Percentiles rank a stretch among this genome's conserved stretches.
Evolutionary conservation across 805 yeast species (phyloP).

Genomic region (Starmerella tilneyi): DNA sequence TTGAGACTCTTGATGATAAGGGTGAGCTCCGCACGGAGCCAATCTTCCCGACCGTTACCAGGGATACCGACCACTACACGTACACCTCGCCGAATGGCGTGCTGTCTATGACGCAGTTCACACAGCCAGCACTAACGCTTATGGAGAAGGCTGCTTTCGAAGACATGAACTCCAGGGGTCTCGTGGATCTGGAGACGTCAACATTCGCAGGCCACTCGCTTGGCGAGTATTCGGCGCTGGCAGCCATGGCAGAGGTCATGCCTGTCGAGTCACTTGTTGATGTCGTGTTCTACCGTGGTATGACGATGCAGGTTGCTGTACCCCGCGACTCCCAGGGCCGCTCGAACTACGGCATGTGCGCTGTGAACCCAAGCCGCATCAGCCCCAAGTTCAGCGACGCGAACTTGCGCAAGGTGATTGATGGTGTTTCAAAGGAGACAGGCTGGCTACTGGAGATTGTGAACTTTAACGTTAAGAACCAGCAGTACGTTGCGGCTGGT

Average conservation of each 20-base stretch:
- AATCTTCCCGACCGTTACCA: constrained; percentile 86
- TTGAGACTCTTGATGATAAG: constrained; percentile 80
- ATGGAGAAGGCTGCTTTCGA: constrained; percentile 99
- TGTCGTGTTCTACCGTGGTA: constrained; percentile 98
- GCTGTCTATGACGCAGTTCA: constrained; percentile 94
- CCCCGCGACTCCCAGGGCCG: constrained; percentile 93
- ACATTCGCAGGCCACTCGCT: constrained; percentile 98
- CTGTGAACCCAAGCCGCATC: constrained; percentile 93
- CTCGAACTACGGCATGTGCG: constrained; percentile 98
- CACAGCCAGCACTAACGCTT: constrained; percentile 97
- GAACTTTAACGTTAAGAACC: constrained; percentile 94
- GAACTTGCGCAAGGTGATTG: constrained; percentile 89
- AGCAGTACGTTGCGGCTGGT: constrained; percentile 98
- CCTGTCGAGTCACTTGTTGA: constrained; percentile 95
- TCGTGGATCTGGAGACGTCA: constrained; percentile 74
- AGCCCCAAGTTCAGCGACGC: constrained; percentile 81
- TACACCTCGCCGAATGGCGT: constrained; percentile 90
- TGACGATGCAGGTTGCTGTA: constrained; percentile 99
- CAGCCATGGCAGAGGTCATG: constrained; percentile 97
- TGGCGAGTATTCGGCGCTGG: constrained; percentile 97
- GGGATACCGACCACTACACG: constrained; percentile 70
- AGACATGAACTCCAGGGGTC: constrained; percentile 91
- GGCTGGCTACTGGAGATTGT: constrained; percentile 95
- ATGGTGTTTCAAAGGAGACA: constrained; percentile 71
- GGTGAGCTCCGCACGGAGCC: constrained; percentile 82